Base-by-base conservation (phyloP, 345 rosid genomes). In the Fremontodendron californicum region DNA sequence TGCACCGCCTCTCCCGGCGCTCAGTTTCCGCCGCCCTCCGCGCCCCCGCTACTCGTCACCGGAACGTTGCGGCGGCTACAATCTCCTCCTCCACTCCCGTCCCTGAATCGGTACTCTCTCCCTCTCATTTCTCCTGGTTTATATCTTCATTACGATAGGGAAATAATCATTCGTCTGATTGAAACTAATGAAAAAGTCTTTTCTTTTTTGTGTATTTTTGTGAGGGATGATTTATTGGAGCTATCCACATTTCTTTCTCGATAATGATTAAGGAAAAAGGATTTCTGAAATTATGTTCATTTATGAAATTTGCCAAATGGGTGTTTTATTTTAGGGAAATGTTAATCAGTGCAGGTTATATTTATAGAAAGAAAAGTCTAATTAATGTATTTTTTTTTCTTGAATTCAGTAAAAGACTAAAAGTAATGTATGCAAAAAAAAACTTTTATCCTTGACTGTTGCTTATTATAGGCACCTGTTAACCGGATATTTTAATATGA, bases 1-100 rank as follows among this genome's bases (percentile, higher is more conserved):
- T 95, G 98, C 86, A 92, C 76, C 86, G 85, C 64, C 87, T 95
- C 71, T 84, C 92, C 0, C 84, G 85, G 83, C 97, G 94, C 72
- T 87, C 97, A 4, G 86, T 89, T 63, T 89, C 94, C 43, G 64
- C 90, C 42, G 15, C 88, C 76, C 78, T 93, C 21, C 86, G 91
- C 78, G 51, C 78, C 73, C 82, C 86, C 12, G 79, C 87, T 79
- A 48, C 86, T 10, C 77, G 82, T 72, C 52, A 58, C 87, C 84
- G 84, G 23, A 71, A 29, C 80, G 78, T 80, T 37, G 71, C 85
- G 37, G 86, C 86, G 4, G 78, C 88, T 49, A 73, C 89, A 29
- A 12, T 80, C 73, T 75, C 89, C 78, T 76, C 71, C 80, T 81
- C 91, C 39, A 64, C 76, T 75, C 85, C 65, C 71, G 61, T 68